Conservation (phyloP, 129 eudicot species). For the Calendula officinalis region DNA sequence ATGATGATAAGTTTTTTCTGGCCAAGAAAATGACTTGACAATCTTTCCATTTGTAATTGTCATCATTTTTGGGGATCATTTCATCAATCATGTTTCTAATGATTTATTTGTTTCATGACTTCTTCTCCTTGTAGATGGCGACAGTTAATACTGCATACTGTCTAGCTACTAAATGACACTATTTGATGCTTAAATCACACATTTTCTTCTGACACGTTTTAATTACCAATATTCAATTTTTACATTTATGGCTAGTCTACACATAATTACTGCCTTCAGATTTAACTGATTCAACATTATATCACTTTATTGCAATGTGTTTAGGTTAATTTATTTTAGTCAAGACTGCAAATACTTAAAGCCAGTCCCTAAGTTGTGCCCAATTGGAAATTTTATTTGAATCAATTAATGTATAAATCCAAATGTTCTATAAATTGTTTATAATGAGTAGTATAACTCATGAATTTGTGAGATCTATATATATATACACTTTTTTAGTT, state of each 20-base stretch:
- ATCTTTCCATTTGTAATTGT: conserved; percentile 15
- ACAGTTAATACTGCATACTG: conserved; percentile 33
- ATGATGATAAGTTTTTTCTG: conserved; percentile 30
- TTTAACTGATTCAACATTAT: background rate
- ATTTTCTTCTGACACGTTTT: conserved; percentile 39
- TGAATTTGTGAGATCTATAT: background rate
- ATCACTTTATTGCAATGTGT: too few relatives aligned
- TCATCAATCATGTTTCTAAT: conserved; percentile 41
- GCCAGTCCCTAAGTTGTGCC: too few relatives aligned
- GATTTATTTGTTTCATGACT: conserved; percentile 23
- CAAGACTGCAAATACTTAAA: too few relatives aligned
- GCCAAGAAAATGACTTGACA: conserved; percentile 35
- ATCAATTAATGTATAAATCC: too few relatives aligned
- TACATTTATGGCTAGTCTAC: background rate
- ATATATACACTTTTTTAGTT: background rate
- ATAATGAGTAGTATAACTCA: conserved; percentile 4
- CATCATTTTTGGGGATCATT: conserved; percentile 35
- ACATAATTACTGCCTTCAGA: conserved; percentile 11
- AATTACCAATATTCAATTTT: background rate
- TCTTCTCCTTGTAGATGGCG: conserved; percentile 29
- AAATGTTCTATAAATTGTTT: conserved; percentile 4
- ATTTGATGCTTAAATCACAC: conserved; percentile 30
- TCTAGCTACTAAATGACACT: conserved; percentile 31
- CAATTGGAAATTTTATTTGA: too few relatives aligned
- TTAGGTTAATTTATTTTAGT: too few relatives aligned